Evolutionary conservation across 1,284 basidiomycete genomes (phyloP), one percentile per base, ranked within the genome.

Genomic region (Volvariella volvacea): DNA sequence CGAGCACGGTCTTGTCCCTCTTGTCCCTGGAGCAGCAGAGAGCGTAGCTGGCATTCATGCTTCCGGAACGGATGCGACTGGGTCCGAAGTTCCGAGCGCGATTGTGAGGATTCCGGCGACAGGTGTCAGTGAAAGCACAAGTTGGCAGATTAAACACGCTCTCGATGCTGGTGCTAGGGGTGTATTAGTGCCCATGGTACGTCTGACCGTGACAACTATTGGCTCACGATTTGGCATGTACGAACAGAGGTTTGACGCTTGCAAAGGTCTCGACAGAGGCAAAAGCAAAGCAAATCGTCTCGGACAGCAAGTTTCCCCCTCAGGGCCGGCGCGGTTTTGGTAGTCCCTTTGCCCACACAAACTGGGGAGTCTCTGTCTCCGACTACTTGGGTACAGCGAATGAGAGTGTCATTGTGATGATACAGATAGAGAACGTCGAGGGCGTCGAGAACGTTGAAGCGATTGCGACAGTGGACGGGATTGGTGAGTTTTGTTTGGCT

Each of bases 91-190:
- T 4, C 74, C 76, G 0, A 80, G 73, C 52, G 61, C 71, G n/a
- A 52, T 83, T 22, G 74, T 83, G 6, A 60, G 80, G 17, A 73
- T 83, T 40, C 76, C 80, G 6, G 78, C 78, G 4, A 82, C 80
- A 1, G 80, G 78, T 0, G 56, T 68, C 21, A 71, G 68, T 33
- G 61, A 66, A 1, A 71, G 78, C 48, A 74, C 73, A 1, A 67
- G 66, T 43, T 83, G 80, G 80, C 80, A 82, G 59, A 80, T 83
- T 58, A 84, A 84, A 61, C 68, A 78, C 47, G 80, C 73, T 1
- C 67, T 83, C 28, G 80, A 83, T 55, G 75, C 75, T 0, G 80
- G 80, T 7, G 80, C 79, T 14, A 64, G 68, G 30, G 81, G 82
- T 2, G 61, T 83, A 8, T 57, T 85, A 32, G 76, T 83, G 0